Conservation (phyloP, 108 stramenopile species). For the Nitzschia sp. region DNA sequence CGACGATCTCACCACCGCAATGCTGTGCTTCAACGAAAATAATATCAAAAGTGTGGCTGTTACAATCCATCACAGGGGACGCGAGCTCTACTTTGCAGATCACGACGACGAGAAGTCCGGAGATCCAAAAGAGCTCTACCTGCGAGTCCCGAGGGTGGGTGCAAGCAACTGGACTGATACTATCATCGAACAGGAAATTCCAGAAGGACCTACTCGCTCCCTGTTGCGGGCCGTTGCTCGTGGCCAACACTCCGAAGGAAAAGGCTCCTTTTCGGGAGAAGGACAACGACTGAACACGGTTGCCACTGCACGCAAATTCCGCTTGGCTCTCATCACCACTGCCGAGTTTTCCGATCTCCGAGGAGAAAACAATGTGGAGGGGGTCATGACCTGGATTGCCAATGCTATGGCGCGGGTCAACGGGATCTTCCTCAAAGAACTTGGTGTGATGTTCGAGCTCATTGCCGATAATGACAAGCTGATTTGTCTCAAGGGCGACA, state of each 20-base stretch:
- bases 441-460: slow-evolving; percentile 9
- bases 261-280: neutral
- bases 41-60: neutral
- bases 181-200: neutral
- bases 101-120: neutral
- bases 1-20: neutral
- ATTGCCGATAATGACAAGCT: neutral
- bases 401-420: neutral
- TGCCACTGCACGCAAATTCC: neutral
- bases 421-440: slow-evolving; percentile 7
- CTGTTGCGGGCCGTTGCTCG: neutral
- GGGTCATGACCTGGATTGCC: neutral
- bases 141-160: neutral
- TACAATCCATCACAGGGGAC: neutral
- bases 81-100: slow-evolving; percentile 9
- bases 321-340: slow-evolving; percentile 1
- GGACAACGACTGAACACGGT: neutral
- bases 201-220: neutral
- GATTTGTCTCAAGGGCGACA: neutral
- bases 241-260: neutral
- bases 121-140: neutral
- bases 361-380: neutral
- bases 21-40: neutral
- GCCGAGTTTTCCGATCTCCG: neutral
- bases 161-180: neutral